Evolutionary conservation across 495 filamentous ascomycete species (phyloP).

Genomic region (Cryomyces minteri): DNA sequence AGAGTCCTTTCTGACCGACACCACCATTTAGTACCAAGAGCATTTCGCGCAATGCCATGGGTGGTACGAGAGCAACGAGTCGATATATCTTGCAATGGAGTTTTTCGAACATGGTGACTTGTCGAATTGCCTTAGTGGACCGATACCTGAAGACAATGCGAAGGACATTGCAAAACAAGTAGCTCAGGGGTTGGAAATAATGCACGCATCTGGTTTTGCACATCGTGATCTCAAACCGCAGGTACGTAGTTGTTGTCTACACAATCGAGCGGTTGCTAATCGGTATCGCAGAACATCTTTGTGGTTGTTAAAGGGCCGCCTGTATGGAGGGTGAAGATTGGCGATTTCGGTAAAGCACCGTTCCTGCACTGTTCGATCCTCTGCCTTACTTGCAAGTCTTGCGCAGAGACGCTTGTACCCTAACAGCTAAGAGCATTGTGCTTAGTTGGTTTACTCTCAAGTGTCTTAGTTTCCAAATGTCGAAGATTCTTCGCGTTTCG

Average conservation of each 20-base stretch:
- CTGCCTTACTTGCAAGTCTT: too few relatives aligned
- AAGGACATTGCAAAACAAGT: conserved; percentile 6
- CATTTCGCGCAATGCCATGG: conserved; percentile 9
- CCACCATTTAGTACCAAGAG: conserved; percentile 3
- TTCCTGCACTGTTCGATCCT: too few relatives aligned
- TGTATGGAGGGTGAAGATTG: conserved; percentile 12
- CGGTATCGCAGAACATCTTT: conserved; percentile 9
- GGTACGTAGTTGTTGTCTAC: conserved; percentile 2
- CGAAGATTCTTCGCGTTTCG: too few relatives aligned
- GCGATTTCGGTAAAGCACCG: conserved; percentile 14
- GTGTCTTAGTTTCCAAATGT: too few relatives aligned
- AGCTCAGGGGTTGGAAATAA: conserved; percentile 6
- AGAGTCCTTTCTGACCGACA: neutral
- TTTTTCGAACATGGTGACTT: conserved; percentile 17
- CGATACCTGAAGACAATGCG: conserved; percentile 1
- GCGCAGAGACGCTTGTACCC: too few relatives aligned
- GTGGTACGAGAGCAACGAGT: conserved; percentile 5
- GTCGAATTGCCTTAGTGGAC: conserved; percentile 1
- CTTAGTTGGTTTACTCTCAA: too few relatives aligned
- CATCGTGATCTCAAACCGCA: conserved; percentile 13
- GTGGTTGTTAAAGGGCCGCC: conserved; percentile 5
- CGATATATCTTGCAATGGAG: neutral
- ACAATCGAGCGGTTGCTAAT: neutral
- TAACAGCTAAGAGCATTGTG: too few relatives aligned
- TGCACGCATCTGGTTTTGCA: conserved; percentile 15